Percentiles rank a stretch among this genome's conserved stretches.
phyloP scores from a whole-genome alignment of 192 early-diverging fungal species.

The Backusella morwellensis region DNA sequence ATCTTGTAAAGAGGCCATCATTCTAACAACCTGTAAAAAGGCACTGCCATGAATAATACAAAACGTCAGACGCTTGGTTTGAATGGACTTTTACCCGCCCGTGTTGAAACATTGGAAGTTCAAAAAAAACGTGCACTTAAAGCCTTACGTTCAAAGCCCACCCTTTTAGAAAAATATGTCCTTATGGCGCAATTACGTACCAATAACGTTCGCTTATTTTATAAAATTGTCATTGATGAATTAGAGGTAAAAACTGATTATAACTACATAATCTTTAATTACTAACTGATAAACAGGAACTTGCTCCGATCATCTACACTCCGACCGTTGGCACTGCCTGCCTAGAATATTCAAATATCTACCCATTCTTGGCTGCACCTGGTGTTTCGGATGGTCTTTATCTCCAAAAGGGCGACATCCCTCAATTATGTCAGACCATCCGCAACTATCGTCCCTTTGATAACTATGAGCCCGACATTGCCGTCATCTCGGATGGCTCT shows the following conservation, averaged over 20 bases:
- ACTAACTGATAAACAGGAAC: slow-evolving; percentile 50
- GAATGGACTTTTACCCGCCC: slow-evolving; percentile 71
- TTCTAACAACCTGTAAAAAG: slow-evolving; percentile 31
- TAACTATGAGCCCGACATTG: slow-evolving; percentile 70
- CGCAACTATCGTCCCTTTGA: slow-evolving; percentile 61
- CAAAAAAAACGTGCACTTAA: slow-evolving; percentile 77
- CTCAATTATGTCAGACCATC: slow-evolving; percentile 74
- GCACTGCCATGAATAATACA: slow-evolving; percentile 52
- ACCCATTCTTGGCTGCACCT: slow-evolving; percentile 80
- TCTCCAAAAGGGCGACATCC: slow-evolving; percentile 71
- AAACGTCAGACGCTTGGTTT: slow-evolving; percentile 61
- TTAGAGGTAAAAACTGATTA: slow-evolving; percentile 51
- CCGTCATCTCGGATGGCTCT: slow-evolving; percentile 95
- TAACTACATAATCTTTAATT: background rate
- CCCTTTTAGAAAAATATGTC: slow-evolving; percentile 79
- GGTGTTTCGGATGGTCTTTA: slow-evolving; percentile 82
- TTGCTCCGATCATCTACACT: slow-evolving; percentile 79
- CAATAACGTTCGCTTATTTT: slow-evolving; percentile 83
- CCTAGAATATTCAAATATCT: slow-evolving; percentile 86
- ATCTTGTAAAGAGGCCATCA: background rate
- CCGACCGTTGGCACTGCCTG: slow-evolving; percentile 85
- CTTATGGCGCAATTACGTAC: slow-evolving; percentile 82
- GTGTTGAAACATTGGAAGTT: slow-evolving; percentile 68
- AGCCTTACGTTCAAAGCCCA: slow-evolving; percentile 67
- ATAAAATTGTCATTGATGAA: slow-evolving; percentile 74